These are phyloP conservation scores for Turritis glabra DNA, from an alignment of 345 rosid species.

Conservation along the genomic window DNA sequence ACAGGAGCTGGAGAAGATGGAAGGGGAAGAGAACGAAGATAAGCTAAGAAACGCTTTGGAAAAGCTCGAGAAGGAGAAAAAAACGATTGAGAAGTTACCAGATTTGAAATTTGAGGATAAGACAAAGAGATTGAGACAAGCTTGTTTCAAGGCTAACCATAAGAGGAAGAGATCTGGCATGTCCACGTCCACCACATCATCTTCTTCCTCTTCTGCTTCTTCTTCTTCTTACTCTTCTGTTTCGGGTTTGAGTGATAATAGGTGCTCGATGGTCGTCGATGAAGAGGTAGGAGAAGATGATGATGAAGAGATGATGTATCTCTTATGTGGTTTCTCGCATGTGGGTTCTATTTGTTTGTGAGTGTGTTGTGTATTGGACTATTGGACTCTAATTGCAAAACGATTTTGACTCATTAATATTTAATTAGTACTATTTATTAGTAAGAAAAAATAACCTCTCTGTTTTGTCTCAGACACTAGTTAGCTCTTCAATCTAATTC, in stretches of 20 bases:
- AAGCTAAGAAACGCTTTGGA: constrained; percentile 44
- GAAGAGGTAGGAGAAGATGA: constrained; percentile 2
- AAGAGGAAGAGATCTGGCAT: constrained; percentile 49
- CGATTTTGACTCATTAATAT: neutral
- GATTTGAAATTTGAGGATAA: constrained; percentile 48
- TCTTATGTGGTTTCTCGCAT: neutral
- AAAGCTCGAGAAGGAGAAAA: constrained; percentile 57
- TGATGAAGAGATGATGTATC: neutral
- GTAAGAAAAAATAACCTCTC: no score
- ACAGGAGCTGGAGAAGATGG: constrained; percentile 33
- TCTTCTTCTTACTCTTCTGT: neutral
- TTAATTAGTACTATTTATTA: no score
- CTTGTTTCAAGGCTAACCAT: constrained; percentile 79
- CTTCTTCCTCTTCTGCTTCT: constrained; percentile 1
- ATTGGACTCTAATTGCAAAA: neutral
- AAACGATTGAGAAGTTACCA: constrained; percentile 52
- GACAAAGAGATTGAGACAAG: constrained; percentile 74
- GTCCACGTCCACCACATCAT: constrained; percentile 6
- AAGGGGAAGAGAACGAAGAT: constrained; percentile 33
- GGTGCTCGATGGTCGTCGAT: neutral
- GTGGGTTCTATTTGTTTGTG: neutral
- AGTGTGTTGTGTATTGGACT: neutral
- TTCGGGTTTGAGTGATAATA: neutral
- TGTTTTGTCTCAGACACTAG: no score
- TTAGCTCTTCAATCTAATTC: no score